Base-by-base conservation (phyloP, 371 early-diverging fungal species). In the Entomophthora muscae region DNA sequence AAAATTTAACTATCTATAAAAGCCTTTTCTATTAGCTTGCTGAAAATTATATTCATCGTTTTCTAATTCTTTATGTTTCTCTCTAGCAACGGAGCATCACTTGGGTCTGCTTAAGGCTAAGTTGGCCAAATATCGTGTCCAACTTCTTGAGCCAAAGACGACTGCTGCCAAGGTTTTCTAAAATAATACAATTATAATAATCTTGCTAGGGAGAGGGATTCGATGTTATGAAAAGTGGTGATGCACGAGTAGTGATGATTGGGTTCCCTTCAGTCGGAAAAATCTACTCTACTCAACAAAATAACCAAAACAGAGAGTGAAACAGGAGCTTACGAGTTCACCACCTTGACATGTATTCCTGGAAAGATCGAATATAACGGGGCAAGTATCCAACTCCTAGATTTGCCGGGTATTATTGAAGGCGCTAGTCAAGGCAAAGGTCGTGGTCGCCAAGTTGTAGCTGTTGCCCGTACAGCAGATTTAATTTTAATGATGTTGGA, bases 261-360 rank as follows among this genome's bases (percentile, higher is more conserved):
- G 99, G 97, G 62, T 99, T 99, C 69, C 99, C 99, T 12, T 96
- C 97, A 13, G 99, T 99, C 23, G 99, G 99, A 61, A 99, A n/a
- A 99, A 75, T 91, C 92, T 23, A 99, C 99, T 1, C 76, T 99
- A 54, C 79, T 99, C 58, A 86, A 85, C 68, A 96, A 93, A 73
- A 71, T 96, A 30, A 99, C 99, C 21, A 86, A 90, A 42, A 93
- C 96, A 0, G 88, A 91, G 67, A 93, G 95, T 3, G 94, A 91
- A 68, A 95, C 91, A 57, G 89, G 83, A 58, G 86, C 83, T 52
- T 98, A 99, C 69, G 99, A 99, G 74, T 99, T 99, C 76, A 99
- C 99, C 3, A 99, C 99, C 0, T 79, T 99, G 70, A 97, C 97
- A 2, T 92, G 92, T 63, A 92, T 96, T 57, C 98, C 99, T 3